Base-by-base conservation (phyloP, 2,329 filamentous ascomycete species). In the Myotisia sp. region DNA sequence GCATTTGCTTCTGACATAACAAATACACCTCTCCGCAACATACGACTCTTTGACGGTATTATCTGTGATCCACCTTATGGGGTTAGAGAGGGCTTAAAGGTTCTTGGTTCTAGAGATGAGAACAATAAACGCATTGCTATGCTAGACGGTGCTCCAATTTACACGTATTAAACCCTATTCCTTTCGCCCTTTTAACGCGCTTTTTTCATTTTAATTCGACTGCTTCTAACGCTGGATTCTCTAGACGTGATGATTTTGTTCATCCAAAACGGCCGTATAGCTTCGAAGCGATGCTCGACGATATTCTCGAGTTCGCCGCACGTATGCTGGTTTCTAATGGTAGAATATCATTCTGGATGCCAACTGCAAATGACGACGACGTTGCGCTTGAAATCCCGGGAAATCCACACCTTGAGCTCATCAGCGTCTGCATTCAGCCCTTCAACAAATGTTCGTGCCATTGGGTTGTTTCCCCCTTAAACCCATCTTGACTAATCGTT, bases 51-150 rank as follows among this genome's bases (percentile, higher is more conserved):
- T 39, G 86, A 98, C 55, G 86, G 83, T 3, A 92, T 98, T 39
- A 67, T 95, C 5, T 95, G 86, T 49, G 90, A 98, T 59, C 90
- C 90, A 12, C 90, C 90, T 0, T 98, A 98, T 51, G 90, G 90
- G 2, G 85, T 98, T 4, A 70, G 90, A 30, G 90, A 98, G 56
- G 90, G 90, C 0, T 58, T 95, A 39, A 81, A 81, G 48, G 87
- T 98, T 2, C 65, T 98, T 1, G 90, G 90, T 1, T 70, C 73
- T 35, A 74, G 77, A 42, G 76, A 90, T 46, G 61, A 62, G 4
- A 59, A 48, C 26, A 51, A 54, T 6, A 64, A 64, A 33, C 60
- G 64, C 47, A 64, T 81, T 1, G 63, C 82, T 19, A 71, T 39
- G 20, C 26, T 79, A 37, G 72, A 82, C 49, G 83, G 82, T 0